Base-by-base conservation (phyloP, 768 basidiomycete species). In the Pleurotus sapidus region DNA sequence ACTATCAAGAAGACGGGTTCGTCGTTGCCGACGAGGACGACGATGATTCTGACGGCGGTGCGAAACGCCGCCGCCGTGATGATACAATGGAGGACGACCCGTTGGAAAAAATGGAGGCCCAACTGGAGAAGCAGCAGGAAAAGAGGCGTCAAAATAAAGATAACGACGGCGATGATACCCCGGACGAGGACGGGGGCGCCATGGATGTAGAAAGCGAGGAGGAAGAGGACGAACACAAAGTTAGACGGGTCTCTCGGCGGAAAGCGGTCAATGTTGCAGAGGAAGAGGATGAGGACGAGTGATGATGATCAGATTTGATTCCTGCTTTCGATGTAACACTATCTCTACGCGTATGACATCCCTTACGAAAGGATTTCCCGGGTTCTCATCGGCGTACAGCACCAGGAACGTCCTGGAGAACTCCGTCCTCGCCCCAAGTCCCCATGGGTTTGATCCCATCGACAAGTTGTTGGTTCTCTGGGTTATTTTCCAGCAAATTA, bases 1-100 rank as follows among this genome's bases (percentile, higher is more conserved):
- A 91, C 43, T 93, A 93, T 62, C 88, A 91, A 67, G 84, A 87
- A 57, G 91, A 94, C 66, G 91, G 91, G 64, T 94, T 94, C 64
- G 76, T 94, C 25, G 92, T 93, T 9, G 85, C 87, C 12, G 91
- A 92, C 62, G 78, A 81, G 18, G 86, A 84, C 15, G 90, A 91
- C 42, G 88, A 89, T 24, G 89, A 88, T 3, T 73, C 71, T 38
- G 72, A 74, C 56, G 74, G 69, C 56, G 72, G 69, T 58, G 78
- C 72, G 53, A 72, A 69, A 60, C 68, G 60, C 11, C 75, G 68
- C 42, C 73, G 74, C 39, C 77, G 73, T 46, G 75, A 68, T n/a
- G 72, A 67, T 57, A 71, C 71, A 27, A 69, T 63, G 54, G 81
- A 83, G 46, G 86, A 88, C 30, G 86, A 85, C 58, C 77, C 80